These are phyloP conservation scores for Rutstroemia sp. DNA, from an alignment of 2,329 filamentous ascomycete genomes.

Conservation along the genomic window DNA sequence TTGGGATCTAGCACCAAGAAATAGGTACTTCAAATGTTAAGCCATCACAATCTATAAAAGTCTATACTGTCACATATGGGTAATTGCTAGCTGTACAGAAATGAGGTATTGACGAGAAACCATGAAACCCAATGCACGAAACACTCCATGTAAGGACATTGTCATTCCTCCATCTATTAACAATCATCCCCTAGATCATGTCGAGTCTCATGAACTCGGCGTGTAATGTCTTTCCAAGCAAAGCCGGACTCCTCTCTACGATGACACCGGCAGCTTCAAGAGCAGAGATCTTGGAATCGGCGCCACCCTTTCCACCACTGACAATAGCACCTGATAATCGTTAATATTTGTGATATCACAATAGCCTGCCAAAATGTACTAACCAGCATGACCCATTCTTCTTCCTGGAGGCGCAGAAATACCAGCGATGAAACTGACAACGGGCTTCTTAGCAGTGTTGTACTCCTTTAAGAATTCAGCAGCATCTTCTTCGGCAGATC, in stretches of 20 bases:
- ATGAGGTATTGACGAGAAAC: slow-evolving; percentile 27
- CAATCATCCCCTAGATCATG: slow-evolving; percentile 58
- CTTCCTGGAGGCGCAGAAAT: slow-evolving; percentile 94
- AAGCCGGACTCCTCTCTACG: slow-evolving; percentile 89
- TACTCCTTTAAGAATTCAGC: slow-evolving; percentile 90
- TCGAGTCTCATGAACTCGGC: slow-evolving; percentile 95
- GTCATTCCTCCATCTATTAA: slow-evolving; percentile 23
- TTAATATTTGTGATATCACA: slow-evolving; percentile 13
- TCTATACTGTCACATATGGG: slow-evolving; percentile 14
- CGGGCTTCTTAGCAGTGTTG: slow-evolving; percentile 91
- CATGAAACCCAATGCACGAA: slow-evolving; percentile 25
- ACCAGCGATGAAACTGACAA: slow-evolving; percentile 96
- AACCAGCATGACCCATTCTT: slow-evolving; percentile 95
- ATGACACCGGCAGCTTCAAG: slow-evolving; percentile 90
- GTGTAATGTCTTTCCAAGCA: slow-evolving; percentile 87
- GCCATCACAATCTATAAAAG: slow-evolving; percentile 9
- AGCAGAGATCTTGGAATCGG: slow-evolving; percentile 95
- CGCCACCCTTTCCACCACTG: slow-evolving; percentile 92
- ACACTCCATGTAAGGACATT: slow-evolving; percentile 19
- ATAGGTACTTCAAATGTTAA: neutral
- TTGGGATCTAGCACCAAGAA: too few relatives aligned
- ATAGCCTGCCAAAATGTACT: slow-evolving; percentile 14
- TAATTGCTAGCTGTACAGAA: slow-evolving; percentile 30
- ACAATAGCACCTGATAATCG: slow-evolving; percentile 65
- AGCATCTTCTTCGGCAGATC: slow-evolving; percentile 94